Evolutionary conservation across 2,329 filamentous ascomycete genomes (phyloP), one percentile per base, ranked within the genome.

Genomic region (Helotiales sp.): DNA sequence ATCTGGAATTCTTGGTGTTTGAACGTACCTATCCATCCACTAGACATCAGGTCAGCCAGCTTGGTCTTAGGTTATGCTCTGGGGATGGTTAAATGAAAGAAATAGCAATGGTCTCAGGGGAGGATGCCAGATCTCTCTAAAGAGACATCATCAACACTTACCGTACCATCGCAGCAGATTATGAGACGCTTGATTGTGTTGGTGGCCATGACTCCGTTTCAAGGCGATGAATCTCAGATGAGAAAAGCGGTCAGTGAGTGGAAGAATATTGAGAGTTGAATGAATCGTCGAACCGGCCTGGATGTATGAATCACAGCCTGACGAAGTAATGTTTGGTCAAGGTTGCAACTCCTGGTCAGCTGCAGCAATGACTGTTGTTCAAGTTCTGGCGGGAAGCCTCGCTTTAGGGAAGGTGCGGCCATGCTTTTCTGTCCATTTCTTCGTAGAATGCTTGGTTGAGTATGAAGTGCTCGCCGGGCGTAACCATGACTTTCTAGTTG

Each of bases 111-210:
- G 40, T 6, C 8, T 45, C 17, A 10, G 10, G 40, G 20, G 40
- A 6, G 20, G 40, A 6, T 45, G n/a, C 10, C 17, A 58, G 20
- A 6, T 17, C 3, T 5, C 55, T 43, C 15, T 3, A 24, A 43
- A 58, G 22, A 10, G 24, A 30, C 2, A 30, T 7, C 6, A 20
- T 11, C 6, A 43, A 28, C 22, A 55, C 61, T 54, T 54, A 63
- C 61, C 8, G 76, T 77, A 17, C 75, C 75, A 69, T 77, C 75
- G 61, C 74, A 76, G 54, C 75, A 76, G 20, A 77, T 65, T 28
- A 77, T 71, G 2, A 77, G 63, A n/a, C 75, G 72, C 59, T 76
- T 75, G 8, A 49, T 64, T 15, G 28, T 40, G 47, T 61, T 52
- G 57, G 30, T 26, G 1, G 63, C 63, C 55, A 65, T 65, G 22